Evolutionary conservation across 169 alveolate species (phyloP).

Genomic region (Eimeria falciformis): DNA sequence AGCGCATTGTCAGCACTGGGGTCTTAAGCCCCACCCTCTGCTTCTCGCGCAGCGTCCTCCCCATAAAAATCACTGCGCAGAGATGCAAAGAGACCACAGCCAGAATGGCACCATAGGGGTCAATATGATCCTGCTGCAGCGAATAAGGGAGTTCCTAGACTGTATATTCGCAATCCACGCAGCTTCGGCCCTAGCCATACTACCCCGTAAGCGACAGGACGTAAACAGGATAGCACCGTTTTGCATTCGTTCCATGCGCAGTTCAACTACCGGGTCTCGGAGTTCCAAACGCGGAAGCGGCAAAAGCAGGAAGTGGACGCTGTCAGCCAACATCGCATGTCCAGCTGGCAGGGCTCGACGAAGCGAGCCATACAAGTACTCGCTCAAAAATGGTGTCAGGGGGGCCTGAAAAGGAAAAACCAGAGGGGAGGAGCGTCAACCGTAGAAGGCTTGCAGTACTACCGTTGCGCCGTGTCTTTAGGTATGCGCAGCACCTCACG

Average conservation of each 20-base stretch:
- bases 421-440: no score
- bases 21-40: conserved; percentile 52
- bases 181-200: not conserved
- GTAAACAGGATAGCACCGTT: conserved; percentile 23
- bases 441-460: no score
- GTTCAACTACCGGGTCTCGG: conserved; percentile 59
- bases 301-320: conserved; percentile 93
- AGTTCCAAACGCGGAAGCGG: conserved; percentile 80
- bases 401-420: conserved; percentile 90
- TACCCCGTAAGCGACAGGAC: conserved; percentile 33
- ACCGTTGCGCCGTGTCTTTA: not conserved
- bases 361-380: conserved; percentile 94
- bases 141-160: not conserved
- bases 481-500: not conserved
- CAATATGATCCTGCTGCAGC: not conserved
- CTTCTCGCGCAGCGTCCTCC: conserved; percentile 65
- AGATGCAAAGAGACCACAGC: no score
- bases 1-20: conserved; percentile 66
- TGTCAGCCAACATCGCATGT: conserved; percentile 80
- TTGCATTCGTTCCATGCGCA: conserved; percentile 70
- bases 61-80: conserved; percentile 55
- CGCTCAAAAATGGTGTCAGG: conserved; percentile 95
- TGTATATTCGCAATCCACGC: not conserved
- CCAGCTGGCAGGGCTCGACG: conserved; percentile 89
- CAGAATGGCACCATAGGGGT: not conserved